phyloP scores from a whole-genome alignment of 2,329 filamentous ascomycete genomes.

The Pezizomycotina sp. region DNA sequence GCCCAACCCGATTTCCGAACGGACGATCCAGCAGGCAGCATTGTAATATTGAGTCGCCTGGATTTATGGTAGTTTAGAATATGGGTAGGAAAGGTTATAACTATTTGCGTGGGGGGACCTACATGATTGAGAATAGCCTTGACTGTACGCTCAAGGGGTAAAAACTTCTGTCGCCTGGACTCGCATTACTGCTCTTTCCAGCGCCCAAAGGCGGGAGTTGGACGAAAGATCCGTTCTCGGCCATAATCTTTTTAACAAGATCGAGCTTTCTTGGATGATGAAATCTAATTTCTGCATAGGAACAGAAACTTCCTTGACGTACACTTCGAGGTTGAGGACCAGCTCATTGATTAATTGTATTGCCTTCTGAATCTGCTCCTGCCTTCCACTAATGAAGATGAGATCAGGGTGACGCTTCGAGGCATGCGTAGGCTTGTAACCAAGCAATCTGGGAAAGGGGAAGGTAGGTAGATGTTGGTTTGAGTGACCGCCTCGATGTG shows the following conservation, averaged over 20 bases:
- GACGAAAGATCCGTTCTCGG: conserved; percentile 88
- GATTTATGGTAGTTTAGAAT: conserved; percentile 10
- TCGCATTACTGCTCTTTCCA: conserved; percentile 64
- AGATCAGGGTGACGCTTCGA: conserved; percentile 69
- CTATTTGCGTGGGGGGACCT: conserved; percentile 29
- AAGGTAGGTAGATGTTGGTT: conserved; percentile 95
- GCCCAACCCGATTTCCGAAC: conserved; percentile 44
- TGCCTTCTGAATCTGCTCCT: conserved; percentile 68
- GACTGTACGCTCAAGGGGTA: conserved; percentile 88
- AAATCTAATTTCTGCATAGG: conserved; percentile 87
- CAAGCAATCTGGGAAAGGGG: conserved; percentile 81
- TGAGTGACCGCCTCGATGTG: conserved; percentile 88
- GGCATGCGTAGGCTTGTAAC: conserved; percentile 71
- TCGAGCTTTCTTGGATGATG: conserved; percentile 81
- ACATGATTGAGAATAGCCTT: conserved; percentile 80
- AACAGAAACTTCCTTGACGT: conserved; percentile 81
- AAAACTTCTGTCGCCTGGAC: conserved; percentile 84
- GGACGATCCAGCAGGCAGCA: conserved; percentile 85
- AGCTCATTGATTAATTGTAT: conserved; percentile 85
- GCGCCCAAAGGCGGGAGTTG: conserved; percentile 78
- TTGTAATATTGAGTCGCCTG: conserved; percentile 85
- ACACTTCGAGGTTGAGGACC: conserved; percentile 39
- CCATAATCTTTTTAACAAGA: conserved; percentile 95
- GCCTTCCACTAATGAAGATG: conserved; percentile 87
- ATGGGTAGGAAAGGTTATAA: conserved; percentile 14